These are phyloP conservation scores for Prunus mongolica DNA, from an alignment of 306 rosid species.

Conservation along the genomic window DNA sequence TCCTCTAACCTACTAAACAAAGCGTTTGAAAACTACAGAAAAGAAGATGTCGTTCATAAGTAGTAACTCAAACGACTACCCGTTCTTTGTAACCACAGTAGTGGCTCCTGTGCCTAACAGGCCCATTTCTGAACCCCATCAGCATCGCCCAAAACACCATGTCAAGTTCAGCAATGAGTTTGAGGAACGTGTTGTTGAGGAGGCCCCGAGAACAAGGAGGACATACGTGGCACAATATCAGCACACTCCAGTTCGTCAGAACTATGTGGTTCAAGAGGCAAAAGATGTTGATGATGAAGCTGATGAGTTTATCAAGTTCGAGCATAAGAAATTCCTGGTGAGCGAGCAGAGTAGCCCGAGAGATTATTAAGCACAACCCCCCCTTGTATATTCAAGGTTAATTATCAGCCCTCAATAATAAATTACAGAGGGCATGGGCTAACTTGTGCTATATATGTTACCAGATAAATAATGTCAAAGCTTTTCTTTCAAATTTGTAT, in stretches of 20 bases:
- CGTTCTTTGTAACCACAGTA: background rate
- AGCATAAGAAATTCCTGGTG: conserved; percentile 44
- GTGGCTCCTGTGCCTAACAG: conserved; percentile 11
- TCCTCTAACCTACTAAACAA: background rate
- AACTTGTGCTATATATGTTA: background rate
- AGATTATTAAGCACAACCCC: background rate
- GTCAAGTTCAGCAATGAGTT: conserved; percentile 15
- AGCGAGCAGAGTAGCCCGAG: conserved; percentile 18
- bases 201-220: background rate
- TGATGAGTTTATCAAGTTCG: conserved; percentile 48
- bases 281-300: conserved; percentile 55
- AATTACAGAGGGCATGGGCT: background rate
- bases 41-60: conserved; percentile 12
- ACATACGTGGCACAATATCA: background rate
- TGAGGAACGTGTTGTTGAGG: conserved; percentile 14
- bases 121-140: background rate
- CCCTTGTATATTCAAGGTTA: background rate
- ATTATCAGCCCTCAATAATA: background rate
- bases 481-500: background rate
- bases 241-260: background rate
- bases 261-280: background rate
- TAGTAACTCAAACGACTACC: background rate
- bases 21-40: background rate
- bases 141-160: background rate
- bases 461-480: conserved; percentile 8